A percentile compares a stretch with the other conserved stretches of the same genome.
Evolutionary conservation across 805 yeast genomes (phyloP).

Genomic region (Isabelozyma gotoi): DNA sequence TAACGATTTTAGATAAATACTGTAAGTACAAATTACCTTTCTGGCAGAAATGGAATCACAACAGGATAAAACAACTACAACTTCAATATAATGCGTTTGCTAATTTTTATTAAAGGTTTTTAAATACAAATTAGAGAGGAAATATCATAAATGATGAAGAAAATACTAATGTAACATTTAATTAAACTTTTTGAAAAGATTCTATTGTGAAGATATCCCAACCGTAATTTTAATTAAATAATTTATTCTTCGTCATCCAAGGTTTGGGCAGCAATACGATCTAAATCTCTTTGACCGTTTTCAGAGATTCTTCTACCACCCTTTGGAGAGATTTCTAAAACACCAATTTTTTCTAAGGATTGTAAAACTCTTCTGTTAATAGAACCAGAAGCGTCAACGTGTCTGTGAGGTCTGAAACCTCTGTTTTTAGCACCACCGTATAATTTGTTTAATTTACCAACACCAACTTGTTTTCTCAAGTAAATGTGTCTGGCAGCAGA

Average conservation of each 20-base stretch:
- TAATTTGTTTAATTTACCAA: slow-evolving; percentile 97
- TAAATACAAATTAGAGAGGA: slow-evolving; percentile 11
- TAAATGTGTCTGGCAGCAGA: slow-evolving; percentile 99
- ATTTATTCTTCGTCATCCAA: slow-evolving; percentile 78
- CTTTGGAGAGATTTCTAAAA: slow-evolving; percentile 92
- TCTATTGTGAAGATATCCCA: not conserved
- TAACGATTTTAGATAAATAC: not conserved
- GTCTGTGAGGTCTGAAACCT: slow-evolving; percentile 98
- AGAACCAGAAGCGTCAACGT: slow-evolving; percentile 98
- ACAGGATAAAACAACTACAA: too few species aligned
- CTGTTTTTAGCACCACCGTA: slow-evolving; percentile 99
- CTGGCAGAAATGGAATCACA: too few species aligned
- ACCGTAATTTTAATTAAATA: slow-evolving; percentile 4
- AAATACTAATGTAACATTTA: slow-evolving; percentile 4
- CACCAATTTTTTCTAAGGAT: slow-evolving; percentile 97
- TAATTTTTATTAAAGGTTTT: slow-evolving; percentile 10
- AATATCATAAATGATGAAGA: slow-evolving; percentile 3
- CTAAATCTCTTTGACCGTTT: slow-evolving; percentile 99
- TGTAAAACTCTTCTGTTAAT: slow-evolving; percentile 98
- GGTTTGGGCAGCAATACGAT: slow-evolving; percentile 99
- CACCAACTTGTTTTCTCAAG: slow-evolving; percentile 99
- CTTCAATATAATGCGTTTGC: slow-evolving; percentile 7
- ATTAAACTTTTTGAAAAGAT: slow-evolving; percentile 5
- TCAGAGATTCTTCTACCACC: slow-evolving; percentile 99
- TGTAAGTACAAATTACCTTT: too few species aligned